These are phyloP conservation scores for Quercus rubra DNA, from an alignment of 306 rosid species.

Conservation along the genomic window DNA sequence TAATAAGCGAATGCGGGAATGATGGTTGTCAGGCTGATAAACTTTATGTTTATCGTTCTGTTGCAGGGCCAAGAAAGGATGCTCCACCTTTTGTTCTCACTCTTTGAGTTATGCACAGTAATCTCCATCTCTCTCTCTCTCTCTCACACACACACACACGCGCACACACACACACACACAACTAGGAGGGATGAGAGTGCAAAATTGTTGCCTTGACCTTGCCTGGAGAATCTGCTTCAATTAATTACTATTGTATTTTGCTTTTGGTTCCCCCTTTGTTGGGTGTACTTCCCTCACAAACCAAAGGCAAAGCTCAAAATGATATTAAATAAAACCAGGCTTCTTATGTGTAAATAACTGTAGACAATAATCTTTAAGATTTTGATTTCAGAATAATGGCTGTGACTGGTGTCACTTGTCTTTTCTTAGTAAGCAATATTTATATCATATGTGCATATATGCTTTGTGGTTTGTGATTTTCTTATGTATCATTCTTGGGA, in stretches of 20 bases:
- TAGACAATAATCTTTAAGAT: neutral
- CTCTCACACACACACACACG: accelerated
- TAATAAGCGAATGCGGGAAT: constrained; percentile 55
- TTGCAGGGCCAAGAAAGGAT: constrained; percentile 80
- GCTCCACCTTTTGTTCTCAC: constrained; percentile 80
- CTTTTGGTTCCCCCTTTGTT: neutral
- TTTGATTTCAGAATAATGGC: neutral
- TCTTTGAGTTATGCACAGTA: constrained; percentile 42
- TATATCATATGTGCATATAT: too few species aligned
- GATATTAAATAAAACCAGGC: neutral
- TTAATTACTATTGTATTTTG: neutral
- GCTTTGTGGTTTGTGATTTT: too few species aligned
- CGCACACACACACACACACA: neutral
- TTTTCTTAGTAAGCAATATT: too few species aligned
- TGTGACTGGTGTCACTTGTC: too few species aligned
- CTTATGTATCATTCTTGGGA: too few species aligned
- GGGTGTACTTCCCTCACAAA: neutral
- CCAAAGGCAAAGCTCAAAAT: neutral
- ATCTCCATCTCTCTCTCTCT: constrained; percentile 29
- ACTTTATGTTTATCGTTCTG: constrained; percentile 75
- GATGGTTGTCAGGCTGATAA: constrained; percentile 45
- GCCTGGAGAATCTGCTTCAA: neutral
- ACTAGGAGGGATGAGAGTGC: neutral
- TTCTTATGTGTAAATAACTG: neutral
- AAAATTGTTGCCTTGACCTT: neutral